Conservation (phyloP, 208 protist species). For the Wallacemonas sp. region DNA sequence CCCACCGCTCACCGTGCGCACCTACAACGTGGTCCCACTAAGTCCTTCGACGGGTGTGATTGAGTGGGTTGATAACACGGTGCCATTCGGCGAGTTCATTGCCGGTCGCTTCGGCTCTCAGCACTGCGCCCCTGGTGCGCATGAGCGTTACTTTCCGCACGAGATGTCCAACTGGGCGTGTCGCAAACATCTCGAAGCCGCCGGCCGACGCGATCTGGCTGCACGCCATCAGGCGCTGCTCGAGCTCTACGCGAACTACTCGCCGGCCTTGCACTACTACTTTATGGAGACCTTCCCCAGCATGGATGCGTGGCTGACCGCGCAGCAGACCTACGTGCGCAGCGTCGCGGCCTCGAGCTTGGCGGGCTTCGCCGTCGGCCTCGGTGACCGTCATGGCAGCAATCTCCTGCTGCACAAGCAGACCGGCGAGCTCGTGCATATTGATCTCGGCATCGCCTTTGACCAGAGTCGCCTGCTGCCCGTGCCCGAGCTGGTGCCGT, state of each 20-base stretch:
- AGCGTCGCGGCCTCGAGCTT: slow-evolving; percentile 92
- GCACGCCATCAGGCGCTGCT: slow-evolving; percentile 44
- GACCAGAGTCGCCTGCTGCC: slow-evolving; percentile 88
- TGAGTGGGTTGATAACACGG: slow-evolving; percentile 93
- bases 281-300: slow-evolving; percentile 91
- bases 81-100: slow-evolving; percentile 89
- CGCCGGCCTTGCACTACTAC: slow-evolving; percentile 95
- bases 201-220: slow-evolving; percentile 11
- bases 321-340: slow-evolving; percentile 87
- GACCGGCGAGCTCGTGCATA: slow-evolving; percentile 94
- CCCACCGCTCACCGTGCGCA: slow-evolving; percentile 68
- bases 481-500: slow-evolving; percentile 96
- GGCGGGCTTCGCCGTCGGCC: slow-evolving; percentile 95
- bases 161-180: slow-evolving; percentile 68
- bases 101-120: slow-evolving; percentile 36
- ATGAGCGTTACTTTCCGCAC: slow-evolving; percentile 85
- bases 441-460: slow-evolving; percentile 96
- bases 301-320: slow-evolving; percentile 74
- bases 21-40: slow-evolving; percentile 95
- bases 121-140: slow-evolving; percentile 49
- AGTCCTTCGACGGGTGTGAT: slow-evolving; percentile 89
- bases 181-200: slow-evolving; percentile 43
- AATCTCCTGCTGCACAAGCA: slow-evolving; percentile 95
- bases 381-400: slow-evolving; percentile 96
- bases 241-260: slow-evolving; percentile 82